Base-by-base conservation (phyloP, 2,329 filamentous ascomycete genomes). In the Neonectria neomacrospora region DNA sequence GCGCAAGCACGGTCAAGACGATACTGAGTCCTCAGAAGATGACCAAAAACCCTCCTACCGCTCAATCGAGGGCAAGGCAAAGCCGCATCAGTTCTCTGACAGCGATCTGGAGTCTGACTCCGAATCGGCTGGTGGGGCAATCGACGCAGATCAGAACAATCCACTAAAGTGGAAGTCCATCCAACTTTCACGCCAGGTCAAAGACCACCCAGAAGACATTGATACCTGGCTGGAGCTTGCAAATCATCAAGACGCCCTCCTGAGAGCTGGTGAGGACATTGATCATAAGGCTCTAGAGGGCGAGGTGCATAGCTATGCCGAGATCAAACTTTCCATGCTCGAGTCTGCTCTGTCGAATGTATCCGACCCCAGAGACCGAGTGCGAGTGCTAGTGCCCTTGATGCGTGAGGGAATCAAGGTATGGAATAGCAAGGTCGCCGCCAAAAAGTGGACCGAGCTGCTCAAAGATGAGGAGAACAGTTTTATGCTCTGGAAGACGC, bases 311-410 rank as follows among this genome's bases (percentile, higher is more conserved):
- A 90, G 90, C 65, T 87, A 92, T 58, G 89, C 93, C 3, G 91
- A 96, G 67, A 88, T 97, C 58, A 95, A 93, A 68, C 80, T 97
- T 2, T 88, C 90, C 2, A 87, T 97, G 64, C 92, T 94, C 64
- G 88, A 95, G 67, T 89, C 93, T 64, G 94, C 94, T 0, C 76
- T 97, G 8, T 79, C 82, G 11, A 86, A 90, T 48, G 82, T 87
- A 6, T 67, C 69, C 3, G 75, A 76, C 1, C 77, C 80, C 1
- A 70, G 80, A 37, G 83, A 85, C 44, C 84, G 86, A 16, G 86
- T 91, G 63, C 80, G 78, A 9, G 81, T 97, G 1, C 76, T 94
- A 7, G 77, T 91, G 10, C 88, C 87, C 4, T 82, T 94, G 60
- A 90, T 97, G 84, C 82, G 85, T 8, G 91, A 96, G 75, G 93